Conservation (phyloP, 768 basidiomycete genomes). For the Termitomyces sp. region DNA sequence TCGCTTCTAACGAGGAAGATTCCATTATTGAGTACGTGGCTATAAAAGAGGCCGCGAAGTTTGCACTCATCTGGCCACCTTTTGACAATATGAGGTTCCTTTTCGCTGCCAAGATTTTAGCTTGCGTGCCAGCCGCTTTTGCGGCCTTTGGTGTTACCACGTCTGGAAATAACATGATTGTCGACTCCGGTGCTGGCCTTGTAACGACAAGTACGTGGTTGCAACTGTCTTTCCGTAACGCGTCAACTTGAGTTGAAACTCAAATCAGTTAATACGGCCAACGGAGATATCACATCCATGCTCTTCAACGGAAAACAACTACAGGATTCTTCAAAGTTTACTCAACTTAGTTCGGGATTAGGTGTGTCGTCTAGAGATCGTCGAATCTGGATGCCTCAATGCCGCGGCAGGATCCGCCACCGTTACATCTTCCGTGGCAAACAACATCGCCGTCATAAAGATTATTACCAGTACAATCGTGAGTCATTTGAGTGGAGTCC, state of each 20-base stretch:
- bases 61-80: background rate
- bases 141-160: constrained; percentile 45
- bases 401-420: constrained; percentile 31
- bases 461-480: constrained; percentile 42
- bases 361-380: constrained; percentile 20
- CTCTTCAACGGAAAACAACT: constrained; percentile 42
- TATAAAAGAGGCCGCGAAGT: constrained; percentile 2
- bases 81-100: constrained; percentile 20
- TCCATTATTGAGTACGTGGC: background rate
- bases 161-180: constrained; percentile 34
- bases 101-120: constrained; percentile 18
- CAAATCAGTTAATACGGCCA: constrained; percentile 32
- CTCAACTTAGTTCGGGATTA: constrained; percentile 44
- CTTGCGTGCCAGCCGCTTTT: constrained; percentile 28
- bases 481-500: constrained; percentile 7
- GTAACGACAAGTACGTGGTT: constrained; percentile 35
- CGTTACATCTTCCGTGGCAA: constrained; percentile 35
- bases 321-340: constrained; percentile 40
- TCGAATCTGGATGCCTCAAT: background rate
- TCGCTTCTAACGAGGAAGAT: constrained; percentile 10
- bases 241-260: background rate
- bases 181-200: constrained; percentile 42
- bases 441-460: constrained; percentile 37
- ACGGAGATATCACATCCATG: constrained; percentile 45
- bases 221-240: background rate